Percentiles rank a stretch among this genome's conserved stretches.
Evolutionary conservation across 805 yeast species (phyloP).

Genomic region (Hanseniaspora pseudoguilliermondii): DNA sequence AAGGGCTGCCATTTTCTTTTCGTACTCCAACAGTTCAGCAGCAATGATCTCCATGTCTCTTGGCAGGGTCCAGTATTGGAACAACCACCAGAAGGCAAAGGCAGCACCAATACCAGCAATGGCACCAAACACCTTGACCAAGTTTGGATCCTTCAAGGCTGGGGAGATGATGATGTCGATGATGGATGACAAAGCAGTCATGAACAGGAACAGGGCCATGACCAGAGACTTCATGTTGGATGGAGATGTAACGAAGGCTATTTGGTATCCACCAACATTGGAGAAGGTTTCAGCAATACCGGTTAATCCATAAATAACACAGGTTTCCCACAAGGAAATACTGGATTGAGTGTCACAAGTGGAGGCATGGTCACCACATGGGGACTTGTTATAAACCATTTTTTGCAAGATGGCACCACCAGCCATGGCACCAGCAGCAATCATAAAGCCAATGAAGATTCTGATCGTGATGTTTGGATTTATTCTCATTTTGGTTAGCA

Average conservation of each 20-base stretch:
- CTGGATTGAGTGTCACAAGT: constrained; percentile 33
- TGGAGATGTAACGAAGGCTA: constrained; percentile 77
- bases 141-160: constrained; percentile 32
- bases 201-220: constrained; percentile 47
- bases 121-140: constrained; percentile 32
- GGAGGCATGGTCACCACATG: constrained; percentile 55
- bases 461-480: constrained; percentile 49
- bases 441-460: constrained; percentile 56
- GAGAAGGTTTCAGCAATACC: constrained; percentile 70
- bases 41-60: constrained; percentile 29
- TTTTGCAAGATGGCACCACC: constrained; percentile 68
- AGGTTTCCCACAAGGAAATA: constrained; percentile 27
- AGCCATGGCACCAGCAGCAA: constrained; percentile 53
- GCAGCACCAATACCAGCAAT: constrained; percentile 30
- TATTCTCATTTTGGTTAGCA: constrained; percentile 39
- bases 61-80: constrained; percentile 31
- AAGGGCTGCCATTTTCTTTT: constrained; percentile 12
- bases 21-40: constrained; percentile 15
- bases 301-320: constrained; percentile 49
- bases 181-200: constrained; percentile 65
- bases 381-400: constrained; percentile 54
- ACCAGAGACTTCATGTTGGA: constrained; percentile 35
- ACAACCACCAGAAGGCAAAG: constrained; percentile 26
- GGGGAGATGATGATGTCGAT: constrained; percentile 31
- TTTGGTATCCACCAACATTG: constrained; percentile 68